A percentile compares a stretch with the other conserved stretches of the same genome.
phyloP scores from a whole-genome alignment of 371 early-diverging fungal species.

The Cokeromyces recurvatus region DNA sequence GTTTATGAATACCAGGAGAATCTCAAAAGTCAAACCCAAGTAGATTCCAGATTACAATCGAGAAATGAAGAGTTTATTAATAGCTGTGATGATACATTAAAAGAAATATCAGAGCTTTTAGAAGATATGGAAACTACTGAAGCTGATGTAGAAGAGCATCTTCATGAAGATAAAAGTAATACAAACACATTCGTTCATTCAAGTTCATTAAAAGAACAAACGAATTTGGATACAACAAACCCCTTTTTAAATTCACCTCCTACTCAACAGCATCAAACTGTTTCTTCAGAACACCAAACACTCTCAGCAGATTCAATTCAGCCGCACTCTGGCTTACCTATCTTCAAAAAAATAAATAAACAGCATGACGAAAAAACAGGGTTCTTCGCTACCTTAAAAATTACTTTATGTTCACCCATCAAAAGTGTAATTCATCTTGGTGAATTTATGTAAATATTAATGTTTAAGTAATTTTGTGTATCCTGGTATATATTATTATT shows the following conservation, averaged over 20 bases:
- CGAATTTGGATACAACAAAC: not conserved
- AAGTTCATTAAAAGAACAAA: not conserved
- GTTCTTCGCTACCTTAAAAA: conserved; percentile 6
- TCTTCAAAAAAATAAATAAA: too few species aligned
- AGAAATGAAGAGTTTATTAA: conserved; percentile 22
- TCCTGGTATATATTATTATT: not conserved
- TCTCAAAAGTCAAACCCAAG: not conserved
- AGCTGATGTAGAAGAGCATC: conserved; percentile 1
- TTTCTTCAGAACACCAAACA: too few species aligned
- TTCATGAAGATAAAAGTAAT: not conserved
- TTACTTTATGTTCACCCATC: conserved; percentile 4
- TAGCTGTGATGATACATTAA: conserved; percentile 31
- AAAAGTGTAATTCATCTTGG: conserved; percentile 15
- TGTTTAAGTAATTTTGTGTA: not conserved
- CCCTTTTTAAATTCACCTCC: conserved; percentile 9
- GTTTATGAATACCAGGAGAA: conserved; percentile 15
- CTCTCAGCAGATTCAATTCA: too few species aligned
- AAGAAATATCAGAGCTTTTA: conserved; percentile 31
- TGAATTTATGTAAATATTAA: conserved; percentile 16
- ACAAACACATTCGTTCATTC: not conserved
- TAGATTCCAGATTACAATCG: not conserved
- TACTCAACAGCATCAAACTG: too few species aligned
- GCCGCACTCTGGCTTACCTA: too few species aligned
- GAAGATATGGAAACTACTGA: conserved; percentile 26
- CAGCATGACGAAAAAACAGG: too few species aligned